Evolutionary conservation across 306 rosid genomes (phyloP), one percentile per base, ranked within the genome.

Genomic region (Pachyrhizus erosus): DNA sequence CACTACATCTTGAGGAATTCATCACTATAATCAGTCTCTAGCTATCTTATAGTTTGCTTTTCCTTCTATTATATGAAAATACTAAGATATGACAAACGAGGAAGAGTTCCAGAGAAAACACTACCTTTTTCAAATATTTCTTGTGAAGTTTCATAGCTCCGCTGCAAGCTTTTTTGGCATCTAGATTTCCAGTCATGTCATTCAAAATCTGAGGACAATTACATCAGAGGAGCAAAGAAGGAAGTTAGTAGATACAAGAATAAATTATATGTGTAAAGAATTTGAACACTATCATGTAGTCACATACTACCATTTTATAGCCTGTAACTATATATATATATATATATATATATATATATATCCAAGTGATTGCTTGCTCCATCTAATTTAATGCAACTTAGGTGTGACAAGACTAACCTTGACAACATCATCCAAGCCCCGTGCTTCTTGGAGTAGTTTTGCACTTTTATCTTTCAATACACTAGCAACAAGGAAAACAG

Each of bases 61-160:
- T 73, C 74, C 29, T 20, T 68, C 66, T 20, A 45, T 37, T 55
- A 18, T n/a, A 76, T 15, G 60, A 65, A 75, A 62, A 48, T 69
- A 33, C 26, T 7, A 73, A 15, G 3, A 66, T 9, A 61, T 71
- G 48, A 45, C 66, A 20, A 12, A 10, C 10, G n/a, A 62, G 54
- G 34, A 43, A 39, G 48, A 46, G 70, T 23, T 67, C 43, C 46
- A 75, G 48, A 71, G 81, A 78, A 52, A 75, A 76, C 27, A 12
- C 18, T 86, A 96, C 99, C 99, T 93, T 96, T 74, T 52, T 96
- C 40, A 94, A 91, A 86, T 93, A 96, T 72, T 96, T 96, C 83
- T 86, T 96, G 88, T 96, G 99, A 71, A 96, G 97, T 84, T 96
- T 96, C 97, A 96, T 88, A 42, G 99, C 99, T 27, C 96, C 97